phyloP scores from a whole-genome alignment of 768 basidiomycete species.

The Boletus vermiculosoides region DNA sequence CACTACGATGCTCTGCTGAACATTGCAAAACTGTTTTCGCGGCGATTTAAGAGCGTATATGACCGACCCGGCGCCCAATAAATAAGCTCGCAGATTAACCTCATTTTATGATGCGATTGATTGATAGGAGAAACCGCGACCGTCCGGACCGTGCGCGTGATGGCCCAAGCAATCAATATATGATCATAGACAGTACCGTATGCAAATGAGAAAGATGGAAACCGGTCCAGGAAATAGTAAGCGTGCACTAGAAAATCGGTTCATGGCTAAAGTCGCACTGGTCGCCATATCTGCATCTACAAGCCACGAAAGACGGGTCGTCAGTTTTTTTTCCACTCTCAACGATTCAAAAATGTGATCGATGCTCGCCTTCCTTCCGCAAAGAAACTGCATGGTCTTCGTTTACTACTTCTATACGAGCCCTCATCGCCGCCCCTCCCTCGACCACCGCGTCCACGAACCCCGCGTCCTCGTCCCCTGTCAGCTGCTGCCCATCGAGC shows the following conservation, averaged over 20 bases:
- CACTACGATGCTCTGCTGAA: constrained; percentile 27
- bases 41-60: constrained; percentile 1
- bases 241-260: constrained; percentile 32
- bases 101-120: background rate
- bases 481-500: constrained; percentile 44
- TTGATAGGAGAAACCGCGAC: background rate
- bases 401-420: constrained; percentile 76
- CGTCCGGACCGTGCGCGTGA: background rate
- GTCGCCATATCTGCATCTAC: constrained; percentile 88
- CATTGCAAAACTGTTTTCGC: constrained; percentile 16
- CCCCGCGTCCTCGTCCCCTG: constrained; percentile 53
- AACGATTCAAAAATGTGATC: constrained; percentile 34
- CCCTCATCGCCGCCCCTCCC: constrained; percentile 54
- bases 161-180: constrained; percentile 14
- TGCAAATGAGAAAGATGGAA: constrained; percentile 12
- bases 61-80: constrained; percentile 1
- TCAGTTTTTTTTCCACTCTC: constrained; percentile 36
- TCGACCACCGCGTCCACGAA: constrained; percentile 58
- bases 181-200: constrained; percentile 14
- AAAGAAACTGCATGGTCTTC: constrained; percentile 89
- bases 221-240: background rate
- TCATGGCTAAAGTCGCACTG: constrained; percentile 85
- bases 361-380: constrained; percentile 89
- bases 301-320: constrained; percentile 39
- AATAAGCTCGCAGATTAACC: constrained; percentile 21